phyloP scores from a whole-genome alignment of 2,329 filamentous ascomycete genomes.

The Clathrospora elynae region DNA sequence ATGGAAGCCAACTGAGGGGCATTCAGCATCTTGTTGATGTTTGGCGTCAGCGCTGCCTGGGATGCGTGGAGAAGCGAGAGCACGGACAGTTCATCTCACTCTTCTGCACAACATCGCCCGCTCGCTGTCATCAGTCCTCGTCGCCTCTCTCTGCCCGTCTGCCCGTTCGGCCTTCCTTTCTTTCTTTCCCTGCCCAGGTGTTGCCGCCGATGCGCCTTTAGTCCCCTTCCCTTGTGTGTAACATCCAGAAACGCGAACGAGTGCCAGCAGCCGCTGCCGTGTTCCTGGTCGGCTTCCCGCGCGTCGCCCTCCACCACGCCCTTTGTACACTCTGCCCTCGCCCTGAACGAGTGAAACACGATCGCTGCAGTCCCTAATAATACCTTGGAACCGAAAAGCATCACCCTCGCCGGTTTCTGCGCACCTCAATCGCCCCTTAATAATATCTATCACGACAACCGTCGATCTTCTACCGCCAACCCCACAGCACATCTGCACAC shows the following conservation, averaged over 20 bases:
- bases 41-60: slow-evolving; percentile 14
- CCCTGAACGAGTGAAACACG: slow-evolving; percentile 27
- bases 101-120: slow-evolving; percentile 38
- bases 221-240: slow-evolving; percentile 30
- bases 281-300: slow-evolving; percentile 25
- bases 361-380: slow-evolving; percentile 18
- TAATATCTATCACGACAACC: slow-evolving; percentile 1
- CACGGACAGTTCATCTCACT: slow-evolving; percentile 19
- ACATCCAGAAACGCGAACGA: slow-evolving; percentile 37
- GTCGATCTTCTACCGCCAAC: slow-evolving; percentile 7
- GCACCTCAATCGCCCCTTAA: slow-evolving; percentile 8
- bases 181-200: slow-evolving; percentile 37
- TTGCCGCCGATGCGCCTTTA: slow-evolving; percentile 38
- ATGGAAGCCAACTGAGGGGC: too few relatives aligned
- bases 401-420: slow-evolving; percentile 10
- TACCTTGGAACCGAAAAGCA: not conserved
- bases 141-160: slow-evolving; percentile 26
- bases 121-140: slow-evolving; percentile 26
- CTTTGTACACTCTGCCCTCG: slow-evolving; percentile 23
- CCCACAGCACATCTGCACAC: slow-evolving; percentile 3
- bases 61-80: slow-evolving; percentile 14
- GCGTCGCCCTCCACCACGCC: slow-evolving; percentile 32
- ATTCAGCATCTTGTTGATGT: slow-evolving; percentile 31
- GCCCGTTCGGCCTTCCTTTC: slow-evolving; percentile 34
- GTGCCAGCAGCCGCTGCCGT: slow-evolving; percentile 30